Base-by-base conservation (phyloP, 2,329 filamentous ascomycete species). In the Colletotrichum cereale region DNA sequence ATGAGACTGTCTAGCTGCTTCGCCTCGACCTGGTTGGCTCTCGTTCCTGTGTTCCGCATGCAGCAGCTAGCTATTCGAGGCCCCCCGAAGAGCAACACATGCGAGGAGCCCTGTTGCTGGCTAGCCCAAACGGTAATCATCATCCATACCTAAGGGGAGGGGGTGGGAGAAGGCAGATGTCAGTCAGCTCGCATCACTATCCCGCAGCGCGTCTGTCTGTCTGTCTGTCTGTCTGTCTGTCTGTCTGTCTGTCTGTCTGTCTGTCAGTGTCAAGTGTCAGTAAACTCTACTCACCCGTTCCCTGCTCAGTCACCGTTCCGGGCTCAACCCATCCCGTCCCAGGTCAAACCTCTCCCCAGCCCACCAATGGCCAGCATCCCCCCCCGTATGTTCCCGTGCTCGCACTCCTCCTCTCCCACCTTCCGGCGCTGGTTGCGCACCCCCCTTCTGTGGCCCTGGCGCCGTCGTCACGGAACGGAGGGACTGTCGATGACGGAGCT, bases 401-500 rank as follows among this genome's bases (percentile, higher is more conserved):
- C 18, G 18, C 29, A 48, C 57, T 10, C 42, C 42, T n/a, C 57
- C 40, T 4, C 40, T 10, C 40, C 18, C 10, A n/a, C 53, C 31
- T 16, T 18, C 36, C 1, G 26, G 38, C 40, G 18, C 29, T 47
- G 38, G 11, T 31, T 8, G 18, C 58, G 50, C 58, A 18, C 58
- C 58, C 58, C 42, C 40, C n/a, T n/a, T 26, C 29, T 36, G n/a
- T 52, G 21, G n/a, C 16, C 44, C 44, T 38, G 60, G 29, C 60
- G 44, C 14, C 12, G 50, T 10, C 29, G 18, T 50, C 31, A 50
- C 44, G 60, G 7, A 50, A 10, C n/a, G 44, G 31, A n/a, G 42
- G 40, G 40, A 6, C 40, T 18, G n/a, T 26, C 31, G 36, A 34
- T 42, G 66, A 64, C 58, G 48, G 47, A 50, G 50, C 60, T 56